A percentile compares a stretch with the other conserved stretches of the same genome.
Conservation (phyloP, 345 rosid genomes). For the Syzygium grande region DNA sequence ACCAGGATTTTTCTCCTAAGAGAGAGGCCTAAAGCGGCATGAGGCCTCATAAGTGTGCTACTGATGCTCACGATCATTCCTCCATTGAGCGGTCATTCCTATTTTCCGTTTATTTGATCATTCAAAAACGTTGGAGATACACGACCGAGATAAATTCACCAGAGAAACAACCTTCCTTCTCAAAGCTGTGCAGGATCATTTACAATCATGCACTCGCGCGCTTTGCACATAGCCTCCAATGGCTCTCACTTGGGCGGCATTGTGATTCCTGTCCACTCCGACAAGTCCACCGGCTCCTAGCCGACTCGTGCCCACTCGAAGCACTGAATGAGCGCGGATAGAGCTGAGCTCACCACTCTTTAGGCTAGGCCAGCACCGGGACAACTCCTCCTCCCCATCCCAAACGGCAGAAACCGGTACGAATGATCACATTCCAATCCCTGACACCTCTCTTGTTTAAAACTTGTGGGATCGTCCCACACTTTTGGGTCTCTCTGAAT, state of each 20-base stretch:
- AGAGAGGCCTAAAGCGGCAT: background rate
- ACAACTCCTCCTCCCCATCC: conserved; percentile 43
- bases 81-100: background rate
- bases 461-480: conserved; percentile 10
- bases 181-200: background rate
- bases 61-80: background rate
- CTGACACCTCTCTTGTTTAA: conserved; percentile 15
- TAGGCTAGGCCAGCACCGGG: conserved; percentile 44
- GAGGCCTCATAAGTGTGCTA: background rate
- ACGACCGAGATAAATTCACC: background rate
- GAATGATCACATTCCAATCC: conserved; percentile 1
- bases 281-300: conserved; percentile 31
- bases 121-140: background rate
- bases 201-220: background rate
- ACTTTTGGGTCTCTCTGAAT: conserved; percentile 5
- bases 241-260: conserved; percentile 40
- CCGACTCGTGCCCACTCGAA: conserved; percentile 46
- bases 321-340: conserved; percentile 41
- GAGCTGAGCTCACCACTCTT: conserved; percentile 15
- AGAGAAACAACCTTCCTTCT: background rate
- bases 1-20: background rate
- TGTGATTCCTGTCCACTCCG: conserved; percentile 32
- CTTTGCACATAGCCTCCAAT: conserved; percentile 25
- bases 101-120: background rate
- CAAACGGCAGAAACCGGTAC: conserved; percentile 33